Percentiles rank a stretch among this genome's conserved stretches.
Evolutionary conservation across 1,139 yeast genomes (phyloP).

Genomic region (Hanseniaspora gamundiae): DNA sequence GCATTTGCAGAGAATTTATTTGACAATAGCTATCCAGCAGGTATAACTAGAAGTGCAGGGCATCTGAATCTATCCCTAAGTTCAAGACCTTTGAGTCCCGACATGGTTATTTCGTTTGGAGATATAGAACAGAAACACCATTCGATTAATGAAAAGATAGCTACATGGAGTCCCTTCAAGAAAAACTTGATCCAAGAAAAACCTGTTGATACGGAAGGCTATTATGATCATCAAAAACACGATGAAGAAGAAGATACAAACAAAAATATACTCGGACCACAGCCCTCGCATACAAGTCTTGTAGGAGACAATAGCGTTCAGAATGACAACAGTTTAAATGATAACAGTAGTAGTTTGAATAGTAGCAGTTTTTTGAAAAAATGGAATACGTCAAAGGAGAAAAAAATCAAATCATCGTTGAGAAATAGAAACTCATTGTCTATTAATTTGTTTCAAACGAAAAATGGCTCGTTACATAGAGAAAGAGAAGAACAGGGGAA

Average conservation of each 20-base stretch:
- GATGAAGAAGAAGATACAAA: no score
- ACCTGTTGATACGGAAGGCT: no score
- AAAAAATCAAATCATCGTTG: background rate
- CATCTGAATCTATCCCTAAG: conserved; percentile 7
- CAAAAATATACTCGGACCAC: no score
- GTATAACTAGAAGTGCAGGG: conserved; percentile 8
- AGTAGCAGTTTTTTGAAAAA: background rate
- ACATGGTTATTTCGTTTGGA: background rate
- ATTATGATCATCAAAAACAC: no score
- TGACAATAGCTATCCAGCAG: conserved; percentile 1
- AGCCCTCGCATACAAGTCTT: background rate
- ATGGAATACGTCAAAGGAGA: background rate
- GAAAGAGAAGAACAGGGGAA: no score
- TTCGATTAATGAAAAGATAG: conserved; percentile 3
- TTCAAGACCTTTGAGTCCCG: conserved; percentile 3
- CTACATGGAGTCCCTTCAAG: conserved; percentile 1
- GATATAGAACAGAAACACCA: conserved; percentile 2
- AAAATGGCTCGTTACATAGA: no score
- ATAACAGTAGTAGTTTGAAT: background rate
- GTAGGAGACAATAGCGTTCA: background rate
- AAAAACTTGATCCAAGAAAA: background rate
- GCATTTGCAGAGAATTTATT: background rate
- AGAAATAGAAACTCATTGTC: conserved; percentile 3
- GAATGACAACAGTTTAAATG: background rate
- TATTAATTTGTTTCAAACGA: background rate